Conservation (phyloP, 192 early-diverging fungal genomes). For the Umbelopsis vinacea region DNA sequence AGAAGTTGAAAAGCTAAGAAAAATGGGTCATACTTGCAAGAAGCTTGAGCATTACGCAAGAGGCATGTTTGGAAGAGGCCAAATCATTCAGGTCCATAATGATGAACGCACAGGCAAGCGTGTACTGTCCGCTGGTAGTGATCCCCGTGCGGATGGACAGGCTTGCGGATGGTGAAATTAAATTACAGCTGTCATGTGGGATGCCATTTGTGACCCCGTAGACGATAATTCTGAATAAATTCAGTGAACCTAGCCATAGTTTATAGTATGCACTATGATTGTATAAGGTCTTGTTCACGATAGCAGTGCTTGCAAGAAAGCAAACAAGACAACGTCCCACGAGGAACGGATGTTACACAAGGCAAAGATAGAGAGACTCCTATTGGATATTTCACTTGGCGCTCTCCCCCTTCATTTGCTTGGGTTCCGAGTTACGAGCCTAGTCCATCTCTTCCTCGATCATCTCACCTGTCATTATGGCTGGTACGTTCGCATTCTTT, state of each 20-base stretch:
- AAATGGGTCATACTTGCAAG: slow-evolving; percentile 63
- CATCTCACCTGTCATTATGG: slow-evolving; percentile 20
- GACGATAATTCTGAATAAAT: no score
- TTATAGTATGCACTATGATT: no score
- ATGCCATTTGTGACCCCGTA: background rate
- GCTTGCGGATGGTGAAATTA: slow-evolving; percentile 50
- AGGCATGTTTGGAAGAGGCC: slow-evolving; percentile 73
- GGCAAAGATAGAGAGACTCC: background rate
- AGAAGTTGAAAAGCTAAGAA: slow-evolving; percentile 49
- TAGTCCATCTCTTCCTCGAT: slow-evolving; percentile 23
- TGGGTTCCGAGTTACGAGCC: slow-evolving; percentile 3
- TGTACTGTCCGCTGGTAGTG: slow-evolving; percentile 57
- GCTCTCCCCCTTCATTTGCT: slow-evolving; percentile 12
- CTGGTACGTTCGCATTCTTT: background rate
- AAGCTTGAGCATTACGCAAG: slow-evolving; percentile 49
- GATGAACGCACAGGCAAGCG: slow-evolving; percentile 47
- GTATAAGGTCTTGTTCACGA: no score
- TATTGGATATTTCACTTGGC: slow-evolving; percentile 18
- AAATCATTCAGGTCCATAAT: slow-evolving; percentile 58
- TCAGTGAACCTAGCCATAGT: no score
- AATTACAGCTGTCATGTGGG: background rate
- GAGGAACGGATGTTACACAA: slow-evolving; percentile 23
- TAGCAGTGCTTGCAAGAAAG: no score
- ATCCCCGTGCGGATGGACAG: slow-evolving; percentile 64
- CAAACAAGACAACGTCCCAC: no score